Conservation (phyloP, 257 asterid genomes). For the Forsythia suspensa region DNA sequence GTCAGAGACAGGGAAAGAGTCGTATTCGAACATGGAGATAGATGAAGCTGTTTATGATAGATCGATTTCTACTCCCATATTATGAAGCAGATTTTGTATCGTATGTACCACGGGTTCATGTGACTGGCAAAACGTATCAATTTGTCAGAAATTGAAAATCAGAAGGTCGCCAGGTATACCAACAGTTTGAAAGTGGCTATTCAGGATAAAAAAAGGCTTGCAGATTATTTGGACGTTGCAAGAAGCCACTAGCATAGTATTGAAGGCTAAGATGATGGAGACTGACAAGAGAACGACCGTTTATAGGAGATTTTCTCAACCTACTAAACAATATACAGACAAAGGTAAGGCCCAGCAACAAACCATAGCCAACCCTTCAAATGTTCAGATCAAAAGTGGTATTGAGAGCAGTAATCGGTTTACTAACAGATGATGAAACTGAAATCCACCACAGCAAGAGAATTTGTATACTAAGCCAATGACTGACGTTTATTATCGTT, state of each 20-base stretch:
- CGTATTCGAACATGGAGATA: neutral
- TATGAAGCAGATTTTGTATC: neutral
- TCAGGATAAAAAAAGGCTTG: neutral
- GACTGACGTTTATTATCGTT: too few relatives aligned
- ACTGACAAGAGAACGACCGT: neutral
- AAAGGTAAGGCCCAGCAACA: neutral
- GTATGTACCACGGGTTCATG: too few relatives aligned
- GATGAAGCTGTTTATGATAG: neutral
- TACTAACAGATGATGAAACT: too few relatives aligned
- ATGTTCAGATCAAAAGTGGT: too few relatives aligned
- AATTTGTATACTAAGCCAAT: neutral
- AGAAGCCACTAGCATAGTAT: neutral
- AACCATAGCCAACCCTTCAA: too few relatives aligned
- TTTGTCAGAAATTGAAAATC: too few relatives aligned
- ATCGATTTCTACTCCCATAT: neutral
- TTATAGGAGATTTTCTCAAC: neutral
- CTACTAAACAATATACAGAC: too few relatives aligned
- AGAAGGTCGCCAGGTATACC: neutral
- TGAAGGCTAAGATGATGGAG: neutral
- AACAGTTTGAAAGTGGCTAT: neutral
- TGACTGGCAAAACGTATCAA: too few relatives aligned
- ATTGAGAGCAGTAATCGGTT: too few relatives aligned
- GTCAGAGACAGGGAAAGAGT: neutral
- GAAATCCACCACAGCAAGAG: too few relatives aligned
- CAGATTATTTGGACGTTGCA: neutral